Evolutionary conservation across 129 eudicot species (phyloP).

Genomic region (Mikania micrantha): DNA sequence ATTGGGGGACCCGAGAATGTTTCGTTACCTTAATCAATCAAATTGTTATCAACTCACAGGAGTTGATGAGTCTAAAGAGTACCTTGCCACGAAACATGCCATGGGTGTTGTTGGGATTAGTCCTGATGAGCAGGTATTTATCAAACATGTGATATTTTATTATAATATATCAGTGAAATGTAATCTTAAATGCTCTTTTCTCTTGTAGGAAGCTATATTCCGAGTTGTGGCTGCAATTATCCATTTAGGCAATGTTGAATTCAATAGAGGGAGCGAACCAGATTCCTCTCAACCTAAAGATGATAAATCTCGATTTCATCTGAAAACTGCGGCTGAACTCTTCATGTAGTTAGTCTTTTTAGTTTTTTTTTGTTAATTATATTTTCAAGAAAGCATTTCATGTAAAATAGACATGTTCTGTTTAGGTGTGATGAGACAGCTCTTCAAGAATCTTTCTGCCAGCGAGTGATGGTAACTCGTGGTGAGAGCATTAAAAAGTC

Average conservation of each 20-base stretch:
- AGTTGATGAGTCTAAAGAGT: constrained; percentile 70
- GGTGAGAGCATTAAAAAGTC: constrained; percentile 77
- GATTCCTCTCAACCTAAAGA: constrained; percentile 90
- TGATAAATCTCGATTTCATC: constrained; percentile 62
- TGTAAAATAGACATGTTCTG: constrained; percentile 9
- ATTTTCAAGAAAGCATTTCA: not conserved
- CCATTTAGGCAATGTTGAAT: constrained; percentile 82
- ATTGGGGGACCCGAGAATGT: constrained; percentile 61
- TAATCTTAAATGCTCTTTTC: not conserved
- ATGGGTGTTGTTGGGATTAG: constrained; percentile 87
- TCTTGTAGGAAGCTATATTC: constrained; percentile 77
- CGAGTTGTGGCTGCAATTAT: constrained; percentile 96
- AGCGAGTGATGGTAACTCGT: constrained; percentile 88
- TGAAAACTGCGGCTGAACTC: constrained; percentile 76
- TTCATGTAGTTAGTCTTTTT: constrained; percentile 51
- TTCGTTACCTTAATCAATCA: constrained; percentile 86
- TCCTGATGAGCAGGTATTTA: constrained; percentile 73
- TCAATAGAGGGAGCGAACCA: constrained; percentile 53
- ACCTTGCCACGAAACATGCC: constrained; percentile 64
- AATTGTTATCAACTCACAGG: constrained; percentile 61
- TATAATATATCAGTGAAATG: not conserved
- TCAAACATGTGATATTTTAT: not conserved
- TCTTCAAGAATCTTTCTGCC: constrained; percentile 83
- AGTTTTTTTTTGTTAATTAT: not conserved
- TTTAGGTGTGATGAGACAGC: constrained; percentile 74